Evolutionary conservation across 2,329 filamentous ascomycete species (phyloP).

Genomic region (Exophiala sideris): DNA sequence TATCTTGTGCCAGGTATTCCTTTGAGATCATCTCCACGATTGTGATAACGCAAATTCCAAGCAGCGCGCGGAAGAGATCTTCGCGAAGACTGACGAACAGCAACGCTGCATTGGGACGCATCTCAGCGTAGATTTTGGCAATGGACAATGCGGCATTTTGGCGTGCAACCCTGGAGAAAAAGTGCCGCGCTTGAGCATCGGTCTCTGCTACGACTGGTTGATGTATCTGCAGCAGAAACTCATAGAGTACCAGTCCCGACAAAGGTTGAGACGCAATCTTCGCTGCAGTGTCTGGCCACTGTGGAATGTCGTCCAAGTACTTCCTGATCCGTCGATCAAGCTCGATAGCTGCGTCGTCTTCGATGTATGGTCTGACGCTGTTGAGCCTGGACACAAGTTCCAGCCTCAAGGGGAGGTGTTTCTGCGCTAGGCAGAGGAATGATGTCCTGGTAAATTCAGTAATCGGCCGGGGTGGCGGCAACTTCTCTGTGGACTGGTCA

Average conservation of each 20-base stretch:
- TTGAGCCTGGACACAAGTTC: conserved; percentile 32
- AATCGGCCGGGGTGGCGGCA: conserved; percentile 24
- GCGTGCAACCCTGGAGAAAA: conserved; percentile 30
- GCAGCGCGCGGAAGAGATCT: conserved; percentile 17
- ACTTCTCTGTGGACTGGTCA: conserved; percentile 15
- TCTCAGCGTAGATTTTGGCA: conserved; percentile 17
- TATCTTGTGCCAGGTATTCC: conserved; percentile 14
- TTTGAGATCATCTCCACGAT: conserved; percentile 1
- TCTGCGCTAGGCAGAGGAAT: conserved; percentile 29
- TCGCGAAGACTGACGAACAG: conserved; percentile 17
- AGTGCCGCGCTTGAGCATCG: conserved; percentile 27
- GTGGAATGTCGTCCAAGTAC: conserved; percentile 29
- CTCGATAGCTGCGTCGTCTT: conserved; percentile 29
- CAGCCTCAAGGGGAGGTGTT: conserved; percentile 30
- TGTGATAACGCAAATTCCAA: conserved; percentile 17
- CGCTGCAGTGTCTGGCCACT: conserved; percentile 16
- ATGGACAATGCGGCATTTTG: conserved; percentile 22
- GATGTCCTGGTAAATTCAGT: conserved; percentile 30
- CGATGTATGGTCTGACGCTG: conserved; percentile 26
- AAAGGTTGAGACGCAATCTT: conserved; percentile 24
- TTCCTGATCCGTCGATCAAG: conserved; percentile 30
- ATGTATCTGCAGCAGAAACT: conserved; percentile 33
- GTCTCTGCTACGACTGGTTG: conserved; percentile 30
- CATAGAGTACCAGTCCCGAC: conserved; percentile 31
- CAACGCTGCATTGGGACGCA: conserved; percentile 10